phyloP scores from a whole-genome alignment of 2,329 filamentous ascomycete species.

The Fusarium udum region DNA sequence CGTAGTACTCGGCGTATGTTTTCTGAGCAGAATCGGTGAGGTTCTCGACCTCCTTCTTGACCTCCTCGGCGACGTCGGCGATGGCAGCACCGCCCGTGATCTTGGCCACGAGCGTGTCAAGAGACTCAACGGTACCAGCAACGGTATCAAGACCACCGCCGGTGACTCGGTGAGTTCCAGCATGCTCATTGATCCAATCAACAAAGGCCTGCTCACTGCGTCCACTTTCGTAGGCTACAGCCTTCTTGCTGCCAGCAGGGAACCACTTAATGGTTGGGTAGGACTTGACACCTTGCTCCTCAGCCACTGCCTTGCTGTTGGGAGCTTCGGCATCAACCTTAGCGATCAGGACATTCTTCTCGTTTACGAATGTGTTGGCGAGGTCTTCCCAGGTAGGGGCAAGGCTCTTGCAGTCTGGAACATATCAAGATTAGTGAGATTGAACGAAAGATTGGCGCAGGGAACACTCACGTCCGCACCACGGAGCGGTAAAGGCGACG shows the following conservation, averaged over 20 bases:
- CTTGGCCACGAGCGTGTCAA: conserved; percentile 81
- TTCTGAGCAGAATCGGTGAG: conserved; percentile 70
- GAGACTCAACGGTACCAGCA: conserved; percentile 82
- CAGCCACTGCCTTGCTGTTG: conserved; percentile 80
- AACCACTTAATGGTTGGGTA: conserved; percentile 99
- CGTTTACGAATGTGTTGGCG: conserved; percentile 81
- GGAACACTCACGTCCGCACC: conserved; percentile 89
- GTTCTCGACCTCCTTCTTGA: conserved; percentile 74
- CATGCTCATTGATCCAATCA: conserved; percentile 85
- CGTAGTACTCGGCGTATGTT: conserved; percentile 93
- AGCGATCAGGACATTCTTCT: conserved; percentile 83
- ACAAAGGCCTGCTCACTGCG: conserved; percentile 82
- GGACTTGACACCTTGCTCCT: conserved; percentile 79
- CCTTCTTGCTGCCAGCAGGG: conserved; percentile 80
- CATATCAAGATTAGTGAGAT: conserved; percentile 25
- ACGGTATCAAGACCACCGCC: conserved; percentile 82
- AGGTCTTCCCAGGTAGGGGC: conserved; percentile 91
- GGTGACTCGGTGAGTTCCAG: conserved; percentile 83
- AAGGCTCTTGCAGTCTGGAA: conserved; percentile 91
- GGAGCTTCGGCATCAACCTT: conserved; percentile 95
- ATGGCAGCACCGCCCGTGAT: conserved; percentile 72
- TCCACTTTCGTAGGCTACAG: conserved; percentile 76
- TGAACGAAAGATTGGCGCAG: neutral
- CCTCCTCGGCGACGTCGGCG: conserved; percentile 73
- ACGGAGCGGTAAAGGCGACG: conserved; percentile 96